Evolutionary conservation across 768 basidiomycete species (phyloP), one percentile per base, ranked within the genome.

Genomic region (Kondoa malvinella): DNA sequence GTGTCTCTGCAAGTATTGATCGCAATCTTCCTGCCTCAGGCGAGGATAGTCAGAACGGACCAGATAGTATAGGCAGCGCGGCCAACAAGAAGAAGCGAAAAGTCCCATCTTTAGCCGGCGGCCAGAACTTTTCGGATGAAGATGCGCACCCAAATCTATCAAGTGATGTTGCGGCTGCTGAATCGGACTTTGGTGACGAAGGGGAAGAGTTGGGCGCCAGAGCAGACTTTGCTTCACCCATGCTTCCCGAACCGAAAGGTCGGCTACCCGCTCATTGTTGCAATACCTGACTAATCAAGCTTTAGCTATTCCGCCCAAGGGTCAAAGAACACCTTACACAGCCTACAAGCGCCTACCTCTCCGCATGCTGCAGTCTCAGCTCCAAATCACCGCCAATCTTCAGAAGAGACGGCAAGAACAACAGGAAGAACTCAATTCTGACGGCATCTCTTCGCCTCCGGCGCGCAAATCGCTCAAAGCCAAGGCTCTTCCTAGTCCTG

Each of bases 81-180:
- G 61, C 29, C 3, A 63, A 63, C 61, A 63, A 27, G 27, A 63
- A 63, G 61, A 63, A 63, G 32, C 61, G 61, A 16, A 63, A 63
- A 29, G 33, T 63, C 61, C 61, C 61, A 2, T 27, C 61, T 16
- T 12, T 33, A 3, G 61, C 61, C n/a, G 16, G 33, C 32, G 15
- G 15, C 61, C 61, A 32, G 40, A 50, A 50, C 40, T 50, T 50
- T 50, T 50, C 40, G 21, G 40, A 50, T 50, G 40, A 50, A 50
- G 40, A 50, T 21, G 21, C 21, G 40, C 40, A 50, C 21, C 40
- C 40, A 50, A 50, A 50, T 21, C 40, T 21, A 8, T 50, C 21
- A 8, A 21, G 12, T 50, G 40, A 8, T 50, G 8, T 21, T 50
- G 40, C 40, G 8, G 40, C 40, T 8, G 12, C 40, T 50, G 40